Evolutionary conservation across 768 basidiomycete species (phyloP).

Genomic region (Tricholoma matsutake): DNA sequence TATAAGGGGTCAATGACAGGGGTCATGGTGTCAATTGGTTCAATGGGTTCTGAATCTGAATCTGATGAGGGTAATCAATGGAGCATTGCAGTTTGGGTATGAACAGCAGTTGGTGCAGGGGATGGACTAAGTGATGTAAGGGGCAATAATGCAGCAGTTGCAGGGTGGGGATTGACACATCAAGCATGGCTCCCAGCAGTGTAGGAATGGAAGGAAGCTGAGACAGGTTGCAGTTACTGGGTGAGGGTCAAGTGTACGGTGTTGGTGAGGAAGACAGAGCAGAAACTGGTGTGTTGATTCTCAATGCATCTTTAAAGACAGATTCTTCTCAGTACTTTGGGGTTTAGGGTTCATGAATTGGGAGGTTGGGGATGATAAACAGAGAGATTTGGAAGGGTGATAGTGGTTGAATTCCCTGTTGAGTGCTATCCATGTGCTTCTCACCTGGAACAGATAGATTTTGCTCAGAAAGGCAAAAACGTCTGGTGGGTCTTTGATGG

Average conservation of each 20-base stretch:
- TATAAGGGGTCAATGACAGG: neutral
- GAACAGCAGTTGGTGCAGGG: neutral
- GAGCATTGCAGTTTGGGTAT: neutral
- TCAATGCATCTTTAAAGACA: no score
- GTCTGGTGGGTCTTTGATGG: neutral
- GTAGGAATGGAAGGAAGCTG: neutral
- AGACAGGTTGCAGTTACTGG: neutral
- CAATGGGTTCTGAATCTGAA: neutral
- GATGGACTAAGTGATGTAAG: neutral
- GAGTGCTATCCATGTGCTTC: neutral
- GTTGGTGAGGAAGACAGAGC: neutral
- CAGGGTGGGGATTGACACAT: neutral
- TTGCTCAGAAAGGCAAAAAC: neutral
- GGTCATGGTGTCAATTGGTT: neutral
- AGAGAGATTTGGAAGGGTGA: neutral
- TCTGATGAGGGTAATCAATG: neutral
- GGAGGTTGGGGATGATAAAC: neutral
- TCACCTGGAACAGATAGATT: neutral
- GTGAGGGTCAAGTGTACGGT: neutral
- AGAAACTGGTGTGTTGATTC: no score
- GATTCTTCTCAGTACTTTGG: no score
- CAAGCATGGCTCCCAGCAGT: neutral
- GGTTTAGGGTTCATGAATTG: neutral
- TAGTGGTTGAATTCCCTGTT: neutral
- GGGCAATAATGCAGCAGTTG: neutral